Percentiles rank a stretch among this genome's conserved stretches.
Conservation (phyloP, 768 basidiomycete species). For the Lyophyllum semitale region DNA sequence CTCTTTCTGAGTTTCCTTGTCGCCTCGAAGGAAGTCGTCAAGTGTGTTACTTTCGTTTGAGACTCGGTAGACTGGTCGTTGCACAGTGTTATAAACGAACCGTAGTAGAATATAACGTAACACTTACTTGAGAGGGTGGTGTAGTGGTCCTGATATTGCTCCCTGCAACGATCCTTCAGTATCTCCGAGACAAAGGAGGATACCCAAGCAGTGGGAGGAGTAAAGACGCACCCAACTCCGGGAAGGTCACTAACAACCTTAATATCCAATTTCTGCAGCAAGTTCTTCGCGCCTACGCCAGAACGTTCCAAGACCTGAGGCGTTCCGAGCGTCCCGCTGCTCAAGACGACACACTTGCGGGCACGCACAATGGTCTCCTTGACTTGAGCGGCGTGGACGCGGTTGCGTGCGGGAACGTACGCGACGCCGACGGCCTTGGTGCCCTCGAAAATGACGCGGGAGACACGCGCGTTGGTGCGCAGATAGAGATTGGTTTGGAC, state of each 20-base stretch:
- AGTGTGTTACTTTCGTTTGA: constrained; percentile 63
- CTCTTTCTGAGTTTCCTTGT: constrained; percentile 57
- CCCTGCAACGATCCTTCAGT: constrained; percentile 32
- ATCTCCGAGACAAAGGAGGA: not conserved
- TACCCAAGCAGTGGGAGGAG: not conserved
- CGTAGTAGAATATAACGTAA: not conserved
- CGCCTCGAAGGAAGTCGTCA: constrained; percentile 73
- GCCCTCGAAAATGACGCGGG: constrained; percentile 72
- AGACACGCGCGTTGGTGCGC: constrained; percentile 66
- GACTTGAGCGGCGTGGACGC: constrained; percentile 49
- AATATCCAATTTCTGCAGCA: constrained; percentile 59
- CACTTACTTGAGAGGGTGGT: constrained; percentile 62
- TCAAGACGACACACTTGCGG: constrained; percentile 66
- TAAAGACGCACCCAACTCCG: constrained; percentile 57
- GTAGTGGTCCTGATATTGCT: constrained; percentile 77
- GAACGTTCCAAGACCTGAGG: constrained; percentile 76
- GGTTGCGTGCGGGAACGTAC: constrained; percentile 65
- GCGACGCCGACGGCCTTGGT: constrained; percentile 72
- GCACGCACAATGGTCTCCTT: constrained; percentile 67
- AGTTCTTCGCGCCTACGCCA: constrained; percentile 58
- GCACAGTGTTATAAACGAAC: not conserved
- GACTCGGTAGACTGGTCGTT: constrained; percentile 58
- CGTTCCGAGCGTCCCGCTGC: constrained; percentile 68
- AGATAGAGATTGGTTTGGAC: constrained; percentile 67
- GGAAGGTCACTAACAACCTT: constrained; percentile 70